phyloP scores from a whole-genome alignment of 768 basidiomycete genomes.

The Cystobasidium tubakii region DNA sequence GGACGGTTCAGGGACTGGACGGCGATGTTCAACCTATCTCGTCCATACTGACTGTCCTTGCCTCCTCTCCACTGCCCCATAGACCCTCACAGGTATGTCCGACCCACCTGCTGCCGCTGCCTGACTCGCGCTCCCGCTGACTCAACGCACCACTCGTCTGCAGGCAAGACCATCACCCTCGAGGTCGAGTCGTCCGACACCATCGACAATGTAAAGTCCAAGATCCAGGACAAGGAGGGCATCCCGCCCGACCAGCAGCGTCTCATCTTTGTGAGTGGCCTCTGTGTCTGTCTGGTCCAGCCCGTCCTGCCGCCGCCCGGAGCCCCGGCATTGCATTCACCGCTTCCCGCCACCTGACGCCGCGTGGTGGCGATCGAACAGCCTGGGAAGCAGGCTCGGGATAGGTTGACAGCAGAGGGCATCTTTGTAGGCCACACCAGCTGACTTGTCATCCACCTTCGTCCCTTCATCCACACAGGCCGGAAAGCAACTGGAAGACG shows the following conservation, averaged over 20 bases:
- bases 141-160: slow-evolving; percentile 2
- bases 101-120: no score
- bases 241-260: slow-evolving; percentile 43
- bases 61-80: background rate
- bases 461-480: slow-evolving; percentile 52
- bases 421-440: background rate
- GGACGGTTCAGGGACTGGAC: no score
- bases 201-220: slow-evolving; percentile 87
- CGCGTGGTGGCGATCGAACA: background rate
- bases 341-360: background rate
- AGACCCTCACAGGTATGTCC: slow-evolving; percentile 34
- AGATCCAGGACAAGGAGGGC: slow-evolving; percentile 74
- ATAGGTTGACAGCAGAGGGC: background rate
- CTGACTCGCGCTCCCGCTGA: background rate
- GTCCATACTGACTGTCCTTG: slow-evolving; percentile 10
- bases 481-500: slow-evolving; percentile 55
- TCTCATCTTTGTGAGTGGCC: slow-evolving; percentile 51
- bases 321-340: background rate
- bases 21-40: no score
- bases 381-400: background rate
- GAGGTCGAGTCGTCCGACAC: slow-evolving; percentile 90
- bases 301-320: background rate
- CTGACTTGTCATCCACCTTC: slow-evolving; percentile 1
- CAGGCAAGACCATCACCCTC: slow-evolving; percentile 68
- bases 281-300: background rate